Percentiles rank a stretch among this genome's conserved stretches.
phyloP scores from a whole-genome alignment of 768 basidiomycete species.

The Tephrocybe sp. region DNA sequence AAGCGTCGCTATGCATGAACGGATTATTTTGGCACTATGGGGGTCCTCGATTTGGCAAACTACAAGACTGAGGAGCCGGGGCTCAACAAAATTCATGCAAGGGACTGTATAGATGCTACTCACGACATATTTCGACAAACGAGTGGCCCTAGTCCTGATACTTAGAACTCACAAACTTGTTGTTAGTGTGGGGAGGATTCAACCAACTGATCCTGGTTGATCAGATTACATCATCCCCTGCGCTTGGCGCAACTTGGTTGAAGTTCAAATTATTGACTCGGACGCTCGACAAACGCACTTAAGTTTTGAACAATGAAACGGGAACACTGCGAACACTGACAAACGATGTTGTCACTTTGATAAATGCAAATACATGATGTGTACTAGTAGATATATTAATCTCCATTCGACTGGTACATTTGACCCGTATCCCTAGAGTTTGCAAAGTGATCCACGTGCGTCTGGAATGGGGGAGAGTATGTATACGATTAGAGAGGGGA shows the following conservation, averaged over 20 bases:
- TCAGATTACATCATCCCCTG: no score
- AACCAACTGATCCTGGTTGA: no score
- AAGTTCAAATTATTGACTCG: no score
- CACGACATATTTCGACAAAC: background rate
- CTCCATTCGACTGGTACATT: no score
- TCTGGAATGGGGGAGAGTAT: background rate
- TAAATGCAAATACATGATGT: no score
- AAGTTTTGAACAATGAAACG: no score
- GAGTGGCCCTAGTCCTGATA: background rate
- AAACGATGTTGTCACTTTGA: no score
- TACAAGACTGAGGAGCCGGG: background rate
- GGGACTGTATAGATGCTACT: background rate
- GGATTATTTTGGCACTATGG: background rate
- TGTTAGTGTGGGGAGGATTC: background rate
- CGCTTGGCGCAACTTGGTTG: no score
- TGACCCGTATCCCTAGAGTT: background rate
- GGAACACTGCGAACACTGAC: no score
- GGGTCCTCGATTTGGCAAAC: slow-evolving; percentile 1
- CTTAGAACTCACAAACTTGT: background rate
- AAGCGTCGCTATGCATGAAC: background rate
- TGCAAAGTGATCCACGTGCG: background rate
- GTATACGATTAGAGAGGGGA: background rate
- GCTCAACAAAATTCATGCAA: background rate
- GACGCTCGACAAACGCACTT: no score
- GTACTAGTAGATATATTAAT: no score